A percentile compares a stretch with the other conserved stretches of the same genome.
Evolutionary conservation across 2,329 filamentous ascomycete species (phyloP).

Genomic region (Clarireedia paspali): DNA sequence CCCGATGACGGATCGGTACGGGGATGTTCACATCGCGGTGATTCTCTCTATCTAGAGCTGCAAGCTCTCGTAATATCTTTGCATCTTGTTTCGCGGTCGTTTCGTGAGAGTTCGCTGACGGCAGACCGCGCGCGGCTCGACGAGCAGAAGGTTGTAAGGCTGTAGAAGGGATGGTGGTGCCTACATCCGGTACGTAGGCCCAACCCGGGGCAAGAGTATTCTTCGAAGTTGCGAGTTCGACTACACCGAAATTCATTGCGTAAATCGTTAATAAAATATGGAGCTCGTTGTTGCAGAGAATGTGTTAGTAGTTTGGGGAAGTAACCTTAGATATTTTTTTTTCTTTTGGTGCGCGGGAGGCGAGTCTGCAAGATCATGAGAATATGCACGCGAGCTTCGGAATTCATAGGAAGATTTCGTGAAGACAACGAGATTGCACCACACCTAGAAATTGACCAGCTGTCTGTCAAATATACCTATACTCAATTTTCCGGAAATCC

Average conservation of each 20-base stretch:
- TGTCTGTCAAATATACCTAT: no score
- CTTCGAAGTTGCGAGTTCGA: conserved; percentile 68
- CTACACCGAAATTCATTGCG: conserved; percentile 67
- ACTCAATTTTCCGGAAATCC: no score
- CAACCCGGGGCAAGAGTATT: conserved; percentile 73
- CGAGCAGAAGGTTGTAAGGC: conserved; percentile 47
- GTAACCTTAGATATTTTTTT: neutral
- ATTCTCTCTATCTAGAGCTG: conserved; percentile 75
- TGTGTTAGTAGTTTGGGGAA: neutral
- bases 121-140: conserved; percentile 49
- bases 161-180: conserved; percentile 48
- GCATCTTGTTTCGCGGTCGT: conserved; percentile 75
- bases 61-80: conserved; percentile 73
- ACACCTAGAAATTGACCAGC: no score
- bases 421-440: no score
- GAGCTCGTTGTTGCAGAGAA: no score
- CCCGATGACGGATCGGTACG: conserved; percentile 49
- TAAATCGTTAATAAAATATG: neutral
- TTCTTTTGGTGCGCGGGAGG: neutral
- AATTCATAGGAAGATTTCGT: neutral
- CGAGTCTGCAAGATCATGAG: neutral
- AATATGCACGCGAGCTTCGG: neutral
- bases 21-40: conserved; percentile 65
- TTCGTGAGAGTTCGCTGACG: conserved; percentile 50
- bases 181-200: conserved; percentile 75